Evolutionary conservation across 2,329 filamentous ascomycete genomes (phyloP).

Genomic region (Curvularia eragrostidis): DNA sequence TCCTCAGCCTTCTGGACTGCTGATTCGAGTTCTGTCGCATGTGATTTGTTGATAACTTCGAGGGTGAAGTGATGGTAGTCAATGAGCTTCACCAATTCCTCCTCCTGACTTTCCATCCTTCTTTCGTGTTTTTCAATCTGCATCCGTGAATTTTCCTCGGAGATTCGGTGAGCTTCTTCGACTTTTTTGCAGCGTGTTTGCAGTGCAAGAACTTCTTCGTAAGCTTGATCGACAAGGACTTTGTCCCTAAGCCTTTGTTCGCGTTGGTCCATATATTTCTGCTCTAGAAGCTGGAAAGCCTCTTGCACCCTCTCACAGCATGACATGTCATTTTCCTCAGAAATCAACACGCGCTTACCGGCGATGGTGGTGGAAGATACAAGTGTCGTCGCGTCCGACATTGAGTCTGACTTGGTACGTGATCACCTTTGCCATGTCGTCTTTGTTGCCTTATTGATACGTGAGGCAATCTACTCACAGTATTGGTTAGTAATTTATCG

Average conservation of each 20-base stretch:
- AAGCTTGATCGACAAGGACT: background rate
- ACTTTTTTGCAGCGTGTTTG: background rate
- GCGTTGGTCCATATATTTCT: slow-evolving; percentile 1
- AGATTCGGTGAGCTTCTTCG: background rate
- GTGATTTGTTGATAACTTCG: background rate
- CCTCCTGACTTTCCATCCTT: background rate
- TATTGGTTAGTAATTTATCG: background rate
- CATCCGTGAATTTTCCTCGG: background rate
- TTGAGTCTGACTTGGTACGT: background rate
- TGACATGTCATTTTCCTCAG: background rate
- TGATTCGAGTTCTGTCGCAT: background rate
- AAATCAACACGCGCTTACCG: background rate
- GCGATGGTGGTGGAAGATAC: background rate
- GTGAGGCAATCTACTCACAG: background rate
- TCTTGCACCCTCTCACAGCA: too few relatives aligned
- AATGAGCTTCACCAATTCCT: background rate
- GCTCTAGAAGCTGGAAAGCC: background rate
- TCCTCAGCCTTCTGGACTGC: background rate
- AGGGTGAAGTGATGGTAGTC: background rate
- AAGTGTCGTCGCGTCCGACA: background rate
- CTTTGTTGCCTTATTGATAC: background rate
- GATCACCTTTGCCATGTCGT: background rate
- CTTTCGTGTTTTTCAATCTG: background rate
- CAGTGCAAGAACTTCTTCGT: background rate
- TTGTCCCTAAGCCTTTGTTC: slow-evolving; percentile 5